Evolutionary conservation across 164 flowering plant species (phyloP), one percentile per base, ranked within the genome.

Genomic region (Vitis rotundifolia): DNA sequence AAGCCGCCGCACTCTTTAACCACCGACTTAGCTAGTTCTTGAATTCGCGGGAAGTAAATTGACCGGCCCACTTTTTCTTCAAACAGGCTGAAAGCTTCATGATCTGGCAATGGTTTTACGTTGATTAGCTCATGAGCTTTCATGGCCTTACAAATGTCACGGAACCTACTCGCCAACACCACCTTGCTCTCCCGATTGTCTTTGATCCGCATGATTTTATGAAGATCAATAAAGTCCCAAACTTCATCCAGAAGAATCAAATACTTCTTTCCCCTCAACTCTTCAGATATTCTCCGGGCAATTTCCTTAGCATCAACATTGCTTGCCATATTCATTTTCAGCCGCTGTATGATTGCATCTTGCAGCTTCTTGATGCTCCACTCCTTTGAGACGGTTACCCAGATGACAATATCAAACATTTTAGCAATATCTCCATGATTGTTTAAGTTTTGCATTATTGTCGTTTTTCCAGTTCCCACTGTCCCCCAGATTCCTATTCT

Each of bases 231-330:
- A 8, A 0, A 2, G 5, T 68, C 67, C 51, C 58, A 59, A 13
- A 72, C 55, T 49, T 68, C 75, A 68, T 76, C 79, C n/a, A 76
- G 47, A 58, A 76, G 59, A 11, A 76, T 28, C n/a, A 76, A 55
- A 31, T 51, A 72, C 58, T 63, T 75, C 47, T 18, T 61, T 10
- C n/a, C 4, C 9, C 55, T 19, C 18, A 71, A 61, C 19, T 54
- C n/a, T 2, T 61, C 16, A 14, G 11, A 63, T 55, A 71, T 55
- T 49, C 12, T 49, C 22, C 14, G 3, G 1, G 71, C 58, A 54
- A 31, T 22, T 48, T 62, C 57, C 15, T 44, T 50, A 48, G 56
- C 9, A n/a, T 58, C 57, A 1, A 9, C 52, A 16, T 19, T 49
- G 44, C 48, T 54, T 44, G 12, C 19, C 26, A 76, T 7, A 49